phyloP scores from a whole-genome alignment of 2,329 filamentous ascomycete species.

The Colletotrichum aenigma region DNA sequence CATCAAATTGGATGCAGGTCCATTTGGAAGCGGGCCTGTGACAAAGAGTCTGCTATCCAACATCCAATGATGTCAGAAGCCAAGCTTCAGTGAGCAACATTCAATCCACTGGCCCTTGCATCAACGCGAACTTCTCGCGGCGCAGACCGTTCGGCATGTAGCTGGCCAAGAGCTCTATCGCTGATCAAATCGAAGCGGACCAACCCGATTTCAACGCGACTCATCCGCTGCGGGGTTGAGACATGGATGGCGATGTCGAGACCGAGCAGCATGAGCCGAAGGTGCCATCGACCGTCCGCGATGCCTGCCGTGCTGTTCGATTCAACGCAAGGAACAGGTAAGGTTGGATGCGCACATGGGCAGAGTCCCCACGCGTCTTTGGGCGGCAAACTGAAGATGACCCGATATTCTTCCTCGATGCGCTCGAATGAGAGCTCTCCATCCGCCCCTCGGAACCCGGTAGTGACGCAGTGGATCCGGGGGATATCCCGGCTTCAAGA shows the following conservation, averaged over 20 bases:
- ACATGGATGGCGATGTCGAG: neutral
- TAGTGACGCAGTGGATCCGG: constrained; percentile 11
- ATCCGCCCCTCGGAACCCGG: neutral
- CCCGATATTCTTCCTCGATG: constrained; percentile 4
- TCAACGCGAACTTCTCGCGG: neutral
- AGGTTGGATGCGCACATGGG: neutral
- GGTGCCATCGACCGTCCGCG: neutral
- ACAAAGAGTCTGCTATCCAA: neutral
- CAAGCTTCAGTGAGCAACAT: neutral
- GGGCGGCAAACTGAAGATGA: neutral
- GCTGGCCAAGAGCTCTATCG: neutral
- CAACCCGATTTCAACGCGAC: neutral
- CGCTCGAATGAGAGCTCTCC: constrained; percentile 11
- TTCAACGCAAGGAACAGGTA: neutral
- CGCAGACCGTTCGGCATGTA: neutral
- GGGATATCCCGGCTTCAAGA: neutral
- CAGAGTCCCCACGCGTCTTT: neutral
- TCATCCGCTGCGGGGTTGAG: neutral
- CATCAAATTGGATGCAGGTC: neutral
- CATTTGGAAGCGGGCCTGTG: neutral
- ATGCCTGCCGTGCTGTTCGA: neutral
- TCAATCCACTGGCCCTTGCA: neutral
- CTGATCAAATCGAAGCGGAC: neutral
- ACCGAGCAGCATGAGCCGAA: neutral
- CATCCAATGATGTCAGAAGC: neutral